These are phyloP conservation scores for Bipolaris sorokiniana DNA, from an alignment of 2,329 filamentous ascomycete genomes.

Conservation along the genomic window DNA sequence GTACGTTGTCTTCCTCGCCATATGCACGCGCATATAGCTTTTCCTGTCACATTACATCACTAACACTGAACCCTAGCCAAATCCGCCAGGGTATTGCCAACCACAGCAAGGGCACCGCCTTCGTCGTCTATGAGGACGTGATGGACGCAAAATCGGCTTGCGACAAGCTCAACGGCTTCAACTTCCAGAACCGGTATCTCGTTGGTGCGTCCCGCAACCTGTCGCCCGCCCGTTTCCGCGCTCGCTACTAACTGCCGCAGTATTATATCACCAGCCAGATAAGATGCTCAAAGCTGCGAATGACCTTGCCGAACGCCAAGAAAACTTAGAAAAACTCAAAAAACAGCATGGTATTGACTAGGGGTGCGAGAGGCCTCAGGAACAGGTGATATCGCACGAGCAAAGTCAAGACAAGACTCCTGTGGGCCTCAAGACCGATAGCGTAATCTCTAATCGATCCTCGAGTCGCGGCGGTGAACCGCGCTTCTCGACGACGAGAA, in stretches of 20 bases:
- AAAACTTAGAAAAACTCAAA: slow-evolving; percentile 98
- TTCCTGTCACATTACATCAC: slow-evolving; percentile 6
- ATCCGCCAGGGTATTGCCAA: slow-evolving; percentile 97
- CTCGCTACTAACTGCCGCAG: slow-evolving; percentile 47
- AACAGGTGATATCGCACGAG: slow-evolving; percentile 41
- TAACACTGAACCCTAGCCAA: slow-evolving; percentile 67
- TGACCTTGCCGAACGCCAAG: slow-evolving; percentile 90
- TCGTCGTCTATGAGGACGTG: slow-evolving; percentile 99
- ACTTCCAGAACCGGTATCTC: slow-evolving; percentile 99
- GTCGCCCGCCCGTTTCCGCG: too few relatives aligned
- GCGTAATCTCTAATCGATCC: slow-evolving; percentile 36
- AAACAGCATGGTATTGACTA: slow-evolving; percentile 98
- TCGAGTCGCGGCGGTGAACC: slow-evolving; percentile 30
- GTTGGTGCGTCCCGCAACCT: slow-evolving; percentile 70
- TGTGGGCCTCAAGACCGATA: slow-evolving; percentile 47
- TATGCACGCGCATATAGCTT: slow-evolving; percentile 8
- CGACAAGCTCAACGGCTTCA: slow-evolving; percentile 99
- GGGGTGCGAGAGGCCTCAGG: slow-evolving; percentile 58
- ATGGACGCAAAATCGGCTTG: slow-evolving; percentile 98
- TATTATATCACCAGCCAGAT: slow-evolving; percentile 78
- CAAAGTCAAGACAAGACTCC: slow-evolving; percentile 40
- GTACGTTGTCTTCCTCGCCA: slow-evolving; percentile 60
- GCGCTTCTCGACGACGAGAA: slow-evolving; percentile 22
- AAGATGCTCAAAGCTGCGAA: slow-evolving; percentile 88
- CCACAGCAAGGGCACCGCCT: slow-evolving; percentile 97